Evolutionary conservation across 441 rosid species (phyloP), one percentile per base, ranked within the genome.

Genomic region (Daphne laureola): DNA sequence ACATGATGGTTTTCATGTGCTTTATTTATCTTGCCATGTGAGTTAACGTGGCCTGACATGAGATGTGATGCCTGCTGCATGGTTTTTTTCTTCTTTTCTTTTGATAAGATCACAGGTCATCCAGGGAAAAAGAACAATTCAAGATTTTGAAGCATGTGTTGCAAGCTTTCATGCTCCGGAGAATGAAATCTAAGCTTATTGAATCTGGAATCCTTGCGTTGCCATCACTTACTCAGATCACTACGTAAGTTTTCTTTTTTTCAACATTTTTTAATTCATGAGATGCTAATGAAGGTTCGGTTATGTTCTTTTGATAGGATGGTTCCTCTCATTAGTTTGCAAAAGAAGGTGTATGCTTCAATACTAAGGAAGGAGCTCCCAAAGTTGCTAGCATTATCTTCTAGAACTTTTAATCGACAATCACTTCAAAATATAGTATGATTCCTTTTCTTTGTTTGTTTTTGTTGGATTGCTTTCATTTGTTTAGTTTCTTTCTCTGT

Each of bases 281-380:
- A 54, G n/a, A 18, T 48, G 51, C 49, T 58, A 58, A 18, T 35
- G 45, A 25, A n/a, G 43, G 66, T 56, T 49, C 58, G 54, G 47
- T 62, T 71, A 15, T 46, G 64, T 56, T 49, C 58, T 56, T 49
- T 63, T 71, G 40, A 57, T 66, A 91, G 96, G 83, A 82, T 83
- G 90, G 78, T 75, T 69, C 98, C 95, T 6, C 59, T 87, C 47
- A 87, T 82, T 51, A 75, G 73, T 67, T 67, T 87, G 58, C 98
- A 87, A 59, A 83, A 81, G 84, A 82, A 79, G 69, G 74, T 90
- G 46, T 87, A 87, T 74, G 55, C 68, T 46, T 90, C 98, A 61
- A 78, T 90, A 55, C 58, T 85, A 82, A 90, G 91, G 70, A 90
- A 87, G 77, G 96, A 90, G 77, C 96, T 90, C 58, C 71, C 87